These are phyloP conservation scores for Pleurotus eryngii DNA, from an alignment of 768 basidiomycete genomes.

Conservation along the genomic window DNA sequence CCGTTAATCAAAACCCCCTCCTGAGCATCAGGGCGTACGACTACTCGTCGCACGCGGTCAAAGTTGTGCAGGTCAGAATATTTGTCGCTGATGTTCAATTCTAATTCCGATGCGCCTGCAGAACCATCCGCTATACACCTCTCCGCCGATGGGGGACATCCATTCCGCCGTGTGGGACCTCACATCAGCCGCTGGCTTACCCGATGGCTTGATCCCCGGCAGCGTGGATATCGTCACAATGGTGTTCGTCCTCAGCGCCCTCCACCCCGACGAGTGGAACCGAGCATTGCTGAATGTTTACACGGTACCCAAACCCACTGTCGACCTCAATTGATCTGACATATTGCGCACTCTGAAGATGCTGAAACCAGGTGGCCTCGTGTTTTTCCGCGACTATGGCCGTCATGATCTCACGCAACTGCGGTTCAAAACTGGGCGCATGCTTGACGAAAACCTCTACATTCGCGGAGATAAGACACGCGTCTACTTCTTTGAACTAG, in stretches of 20 bases:
- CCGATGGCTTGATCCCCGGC: constrained; percentile 56
- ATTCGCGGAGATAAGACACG: constrained; percentile 95
- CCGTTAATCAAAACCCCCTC: constrained; percentile 77
- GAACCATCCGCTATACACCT: constrained; percentile 68
- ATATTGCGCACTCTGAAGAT: constrained; percentile 44
- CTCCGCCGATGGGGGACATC: constrained; percentile 68
- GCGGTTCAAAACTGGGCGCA: constrained; percentile 82
- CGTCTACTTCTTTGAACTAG: constrained; percentile 94
- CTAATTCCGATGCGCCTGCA: constrained; percentile 25
- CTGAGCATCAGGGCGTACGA: constrained; percentile 82
- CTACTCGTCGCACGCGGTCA: constrained; percentile 85
- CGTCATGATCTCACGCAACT: constrained; percentile 93
- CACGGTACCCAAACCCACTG: constrained; percentile 40
- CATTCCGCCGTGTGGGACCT: constrained; percentile 90
- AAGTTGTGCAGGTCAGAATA: constrained; percentile 75
- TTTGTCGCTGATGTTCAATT: neutral
- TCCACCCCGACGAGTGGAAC: constrained; percentile 92
- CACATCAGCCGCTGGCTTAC: constrained; percentile 58
- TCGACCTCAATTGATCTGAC: neutral
- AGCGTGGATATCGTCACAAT: constrained; percentile 89
- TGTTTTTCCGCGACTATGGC: constrained; percentile 92
- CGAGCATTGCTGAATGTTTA: constrained; percentile 79
- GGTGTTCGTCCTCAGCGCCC: constrained; percentile 90
- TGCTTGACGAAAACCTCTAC: constrained; percentile 93
- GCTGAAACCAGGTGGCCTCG: constrained; percentile 82